These are phyloP conservation scores for Chaetomium globosum DNA, from an alignment of 2,329 filamentous ascomycete species.

Conservation along the genomic window DNA sequence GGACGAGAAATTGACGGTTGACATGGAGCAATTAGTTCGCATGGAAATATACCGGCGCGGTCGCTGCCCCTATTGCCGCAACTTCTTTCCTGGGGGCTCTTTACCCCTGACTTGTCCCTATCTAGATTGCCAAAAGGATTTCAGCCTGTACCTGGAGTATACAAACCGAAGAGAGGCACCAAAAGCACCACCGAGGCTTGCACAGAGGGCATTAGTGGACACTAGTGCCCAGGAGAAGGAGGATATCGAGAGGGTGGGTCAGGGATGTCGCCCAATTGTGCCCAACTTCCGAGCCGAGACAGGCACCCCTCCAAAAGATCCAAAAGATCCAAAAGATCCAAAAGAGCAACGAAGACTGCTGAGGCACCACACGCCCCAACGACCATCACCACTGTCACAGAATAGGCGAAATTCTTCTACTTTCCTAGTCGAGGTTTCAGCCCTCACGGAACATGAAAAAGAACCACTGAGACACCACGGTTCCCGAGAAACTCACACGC, in stretches of 20 bases:
- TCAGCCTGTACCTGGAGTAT: conserved; percentile 10
- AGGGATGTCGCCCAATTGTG: not conserved
- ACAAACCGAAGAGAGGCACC: conserved; percentile 1
- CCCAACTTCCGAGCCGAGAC: conserved; percentile 8
- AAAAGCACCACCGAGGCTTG: conserved; percentile 25
- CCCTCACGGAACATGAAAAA: no score
- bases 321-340: no score
- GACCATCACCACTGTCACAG: no score
- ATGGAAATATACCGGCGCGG: conserved; percentile 21
- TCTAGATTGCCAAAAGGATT: conserved; percentile 12
- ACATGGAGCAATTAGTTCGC: conserved; percentile 21
- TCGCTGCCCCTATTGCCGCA: conserved; percentile 21
- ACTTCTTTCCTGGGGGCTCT: conserved; percentile 1
- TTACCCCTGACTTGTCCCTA: conserved; percentile 16
- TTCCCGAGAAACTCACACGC: no score
- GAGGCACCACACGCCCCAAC: not conserved
- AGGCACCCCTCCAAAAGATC: conserved; percentile 3
- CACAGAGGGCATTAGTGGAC: conserved; percentile 19
- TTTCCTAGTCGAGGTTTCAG: no score
- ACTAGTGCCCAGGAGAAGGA: not conserved
- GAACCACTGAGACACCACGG: no score
- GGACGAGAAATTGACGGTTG: not conserved
- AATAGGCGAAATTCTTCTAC: no score
- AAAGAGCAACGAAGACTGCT: not conserved
- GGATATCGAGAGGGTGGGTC: not conserved